Conservation (phyloP, 148 eudicot genomes). For the Chenopodium formosanum region DNA sequence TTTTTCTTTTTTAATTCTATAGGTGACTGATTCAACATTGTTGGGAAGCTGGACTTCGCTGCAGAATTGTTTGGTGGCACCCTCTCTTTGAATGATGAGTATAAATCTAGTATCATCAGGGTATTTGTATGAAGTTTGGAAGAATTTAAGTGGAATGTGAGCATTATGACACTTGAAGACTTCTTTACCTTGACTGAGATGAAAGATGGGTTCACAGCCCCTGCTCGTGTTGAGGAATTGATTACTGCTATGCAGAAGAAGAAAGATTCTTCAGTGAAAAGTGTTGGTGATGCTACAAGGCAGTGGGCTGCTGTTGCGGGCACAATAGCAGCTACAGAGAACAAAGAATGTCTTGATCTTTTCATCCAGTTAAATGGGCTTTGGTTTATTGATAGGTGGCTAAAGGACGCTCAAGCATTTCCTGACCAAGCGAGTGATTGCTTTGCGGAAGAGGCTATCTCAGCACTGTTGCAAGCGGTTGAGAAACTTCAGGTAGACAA, state of each 20-base stretch:
- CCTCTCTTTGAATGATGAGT: slow-evolving; percentile 22
- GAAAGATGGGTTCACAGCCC: slow-evolving; percentile 77
- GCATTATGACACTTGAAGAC: slow-evolving; percentile 75
- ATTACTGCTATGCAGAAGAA: slow-evolving; percentile 60
- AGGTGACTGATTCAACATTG: slow-evolving; percentile 21
- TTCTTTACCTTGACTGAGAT: slow-evolving; percentile 83
- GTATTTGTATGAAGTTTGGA: slow-evolving; percentile 19
- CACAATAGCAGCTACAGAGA: slow-evolving; percentile 70
- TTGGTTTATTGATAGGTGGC: slow-evolving; percentile 62
- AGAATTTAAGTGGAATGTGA: slow-evolving; percentile 38
- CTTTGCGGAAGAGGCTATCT: slow-evolving; percentile 60
- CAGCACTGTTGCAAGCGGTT: slow-evolving; percentile 60
- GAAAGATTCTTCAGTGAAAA: slow-evolving; percentile 51
- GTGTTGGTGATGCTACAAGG: slow-evolving; percentile 50
- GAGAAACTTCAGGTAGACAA: slow-evolving; percentile 52
- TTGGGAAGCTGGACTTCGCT: slow-evolving; percentile 6
- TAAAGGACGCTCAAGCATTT: slow-evolving; percentile 58
- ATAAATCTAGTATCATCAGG: slow-evolving; percentile 17
- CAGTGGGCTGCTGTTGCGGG: slow-evolving; percentile 89
- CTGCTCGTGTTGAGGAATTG: slow-evolving; percentile 77
- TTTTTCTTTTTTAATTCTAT: background rate
- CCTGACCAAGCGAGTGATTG: slow-evolving; percentile 43
- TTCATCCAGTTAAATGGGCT: slow-evolving; percentile 76
- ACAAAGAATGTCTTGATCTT: slow-evolving; percentile 77
- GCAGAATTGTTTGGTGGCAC: background rate